phyloP scores from a whole-genome alignment of 2,329 filamentous ascomycete genomes.

The Trichoderma cornu-damae region DNA sequence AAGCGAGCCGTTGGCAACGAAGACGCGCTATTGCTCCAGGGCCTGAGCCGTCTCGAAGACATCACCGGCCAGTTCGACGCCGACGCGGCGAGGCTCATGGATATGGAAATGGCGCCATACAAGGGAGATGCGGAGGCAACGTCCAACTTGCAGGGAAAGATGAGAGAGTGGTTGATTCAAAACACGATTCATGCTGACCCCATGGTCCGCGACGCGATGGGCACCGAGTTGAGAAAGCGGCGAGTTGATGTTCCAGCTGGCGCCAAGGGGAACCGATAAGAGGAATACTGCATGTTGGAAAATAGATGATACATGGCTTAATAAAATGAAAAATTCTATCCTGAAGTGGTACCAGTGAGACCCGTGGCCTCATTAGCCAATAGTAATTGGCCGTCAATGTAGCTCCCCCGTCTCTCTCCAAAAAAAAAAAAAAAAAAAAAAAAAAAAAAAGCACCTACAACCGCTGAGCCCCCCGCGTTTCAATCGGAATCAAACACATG shows the following conservation, averaged over 20 bases:
- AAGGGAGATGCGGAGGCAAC: slow-evolving; percentile 63
- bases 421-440: too few species aligned
- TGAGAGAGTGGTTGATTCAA: slow-evolving; percentile 83
- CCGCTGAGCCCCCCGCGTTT: slow-evolving; percentile 56
- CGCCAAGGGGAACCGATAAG: slow-evolving; percentile 47
- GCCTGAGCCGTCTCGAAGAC: slow-evolving; percentile 61
- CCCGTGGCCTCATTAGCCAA: not conserved
- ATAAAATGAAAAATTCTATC: not conserved
- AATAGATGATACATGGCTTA: not conserved
- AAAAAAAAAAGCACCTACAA: slow-evolving; percentile 35
- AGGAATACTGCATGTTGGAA: not conserved
- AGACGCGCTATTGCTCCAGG: slow-evolving; percentile 53
- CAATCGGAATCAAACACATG: slow-evolving; percentile 58
- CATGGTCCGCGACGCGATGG: slow-evolving; percentile 76
- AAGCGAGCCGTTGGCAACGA: slow-evolving; percentile 34
- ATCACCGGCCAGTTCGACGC: slow-evolving; percentile 55
- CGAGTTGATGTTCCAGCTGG: slow-evolving; percentile 59
- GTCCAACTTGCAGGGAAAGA: slow-evolving; percentile 55
- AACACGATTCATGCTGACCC: slow-evolving; percentile 76
- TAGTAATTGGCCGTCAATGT: not conserved
- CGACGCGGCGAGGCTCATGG: slow-evolving; percentile 67
- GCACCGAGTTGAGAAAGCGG: slow-evolving; percentile 58
- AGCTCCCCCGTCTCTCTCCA: not conserved
- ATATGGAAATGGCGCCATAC: slow-evolving; percentile 77
- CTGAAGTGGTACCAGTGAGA: not conserved